Conservation (phyloP, 2,329 filamentous ascomycete genomes). For the Diplodia mutila region DNA sequence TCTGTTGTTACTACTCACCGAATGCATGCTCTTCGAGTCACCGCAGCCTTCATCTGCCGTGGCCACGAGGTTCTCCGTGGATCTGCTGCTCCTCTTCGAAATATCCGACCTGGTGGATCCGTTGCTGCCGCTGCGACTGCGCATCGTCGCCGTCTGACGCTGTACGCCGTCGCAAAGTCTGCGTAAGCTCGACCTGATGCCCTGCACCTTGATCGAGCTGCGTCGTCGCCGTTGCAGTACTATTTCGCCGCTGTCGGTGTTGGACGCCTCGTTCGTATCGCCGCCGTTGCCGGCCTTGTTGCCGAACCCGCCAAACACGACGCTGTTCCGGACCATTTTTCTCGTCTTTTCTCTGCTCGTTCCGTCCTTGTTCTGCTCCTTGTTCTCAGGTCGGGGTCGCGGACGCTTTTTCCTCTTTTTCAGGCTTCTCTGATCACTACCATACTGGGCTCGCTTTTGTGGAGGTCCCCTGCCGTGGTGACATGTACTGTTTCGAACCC, state of each 20-base stretch:
- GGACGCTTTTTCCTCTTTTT: neutral
- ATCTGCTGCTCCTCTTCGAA: neutral
- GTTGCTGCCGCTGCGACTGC: conserved; percentile 1
- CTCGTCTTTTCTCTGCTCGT: neutral
- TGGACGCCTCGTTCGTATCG: neutral
- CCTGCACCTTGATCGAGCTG: conserved; percentile 6
- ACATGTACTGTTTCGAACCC: conserved; percentile 8
- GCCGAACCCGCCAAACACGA: conserved; percentile 8
- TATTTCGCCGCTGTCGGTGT: neutral
- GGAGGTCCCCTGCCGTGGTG: neutral
- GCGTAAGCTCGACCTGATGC: neutral
- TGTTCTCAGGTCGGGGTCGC: neutral
- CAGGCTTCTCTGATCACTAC: neutral
- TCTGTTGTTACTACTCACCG: neutral
- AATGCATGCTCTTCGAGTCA: conserved; percentile 7
- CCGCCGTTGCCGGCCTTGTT: neutral
- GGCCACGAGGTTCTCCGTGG: conserved; percentile 13
- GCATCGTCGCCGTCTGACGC: conserved; percentile 1
- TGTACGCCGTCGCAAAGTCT: conserved; percentile 9
- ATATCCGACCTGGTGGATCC: neutral
- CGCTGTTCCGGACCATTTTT: conserved; percentile 12
- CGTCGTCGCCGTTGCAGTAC: neutral
- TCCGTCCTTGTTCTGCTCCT: neutral
- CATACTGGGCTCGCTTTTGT: neutral
- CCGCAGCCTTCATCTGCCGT: neutral